A percentile compares a stretch with the other conserved stretches of the same genome.
These are phyloP conservation scores for Ceriops decandra DNA, from an alignment of 345 rosid species.

Conservation along the genomic window DNA sequence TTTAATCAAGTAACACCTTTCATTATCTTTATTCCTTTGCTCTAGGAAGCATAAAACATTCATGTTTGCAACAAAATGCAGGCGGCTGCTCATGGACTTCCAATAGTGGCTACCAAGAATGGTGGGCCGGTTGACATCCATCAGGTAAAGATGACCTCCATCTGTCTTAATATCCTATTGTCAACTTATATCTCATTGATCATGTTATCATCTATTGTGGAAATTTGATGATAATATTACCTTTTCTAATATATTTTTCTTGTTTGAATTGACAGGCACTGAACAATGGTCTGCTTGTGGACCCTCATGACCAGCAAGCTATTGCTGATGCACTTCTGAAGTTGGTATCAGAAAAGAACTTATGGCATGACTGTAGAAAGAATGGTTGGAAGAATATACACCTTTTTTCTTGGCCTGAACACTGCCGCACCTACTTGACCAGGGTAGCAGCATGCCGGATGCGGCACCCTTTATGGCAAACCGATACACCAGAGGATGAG, in stretches of 20 bases:
- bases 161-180: slow-evolving; percentile 1
- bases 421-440: slow-evolving; percentile 91
- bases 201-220: neutral
- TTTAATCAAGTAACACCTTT: neutral
- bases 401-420: slow-evolving; percentile 97
- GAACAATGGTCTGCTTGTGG: slow-evolving; percentile 90
- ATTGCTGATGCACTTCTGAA: slow-evolving; percentile 86
- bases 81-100: slow-evolving; percentile 99
- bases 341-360: slow-evolving; percentile 84
- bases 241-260: slow-evolving; percentile 8
- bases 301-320: slow-evolving; percentile 84
- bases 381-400: slow-evolving; percentile 97
- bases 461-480: slow-evolving; percentile 96
- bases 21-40: neutral
- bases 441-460: slow-evolving; percentile 87
- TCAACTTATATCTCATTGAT: neutral
- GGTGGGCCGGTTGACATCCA: slow-evolving; percentile 98
- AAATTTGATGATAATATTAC: neutral
- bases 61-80: slow-evolving; percentile 21
- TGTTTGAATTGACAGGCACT: slow-evolving; percentile 49
- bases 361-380: slow-evolving; percentile 81
- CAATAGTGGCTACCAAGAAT: slow-evolving; percentile 94
- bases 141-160: slow-evolving; percentile 36
- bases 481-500: slow-evolving; percentile 74
- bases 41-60: slow-evolving; percentile 5